Conservation (phyloP, 2,329 filamentous ascomycete genomes). For the Fusarium setosum region DNA sequence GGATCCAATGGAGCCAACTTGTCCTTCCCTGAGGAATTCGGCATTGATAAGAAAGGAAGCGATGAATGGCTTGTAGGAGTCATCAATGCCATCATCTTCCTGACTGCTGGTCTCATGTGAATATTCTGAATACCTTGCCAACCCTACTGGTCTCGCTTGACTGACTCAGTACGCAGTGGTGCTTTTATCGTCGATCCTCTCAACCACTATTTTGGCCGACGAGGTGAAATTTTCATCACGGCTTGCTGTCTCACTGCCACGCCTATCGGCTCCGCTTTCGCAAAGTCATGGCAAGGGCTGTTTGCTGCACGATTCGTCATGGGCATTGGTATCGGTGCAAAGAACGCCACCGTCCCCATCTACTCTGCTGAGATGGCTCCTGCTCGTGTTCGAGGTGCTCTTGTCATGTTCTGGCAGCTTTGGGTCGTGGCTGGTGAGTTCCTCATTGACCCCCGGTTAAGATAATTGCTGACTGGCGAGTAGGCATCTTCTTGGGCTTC, state of each 20-base stretch:
- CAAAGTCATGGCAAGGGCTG: constrained; percentile 73
- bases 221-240: constrained; percentile 73
- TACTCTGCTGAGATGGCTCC: constrained; percentile 80
- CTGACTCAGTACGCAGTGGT: constrained; percentile 24
- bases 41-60: constrained; percentile 50
- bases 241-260: constrained; percentile 54
- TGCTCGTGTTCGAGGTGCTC: constrained; percentile 72
- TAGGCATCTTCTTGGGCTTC: constrained; percentile 58
- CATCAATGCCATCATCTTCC: constrained; percentile 48
- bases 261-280: constrained; percentile 61
- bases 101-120: constrained; percentile 68
- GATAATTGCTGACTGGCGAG: neutral
- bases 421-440: constrained; percentile 40
- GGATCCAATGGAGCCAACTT: constrained; percentile 71
- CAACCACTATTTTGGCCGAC: constrained; percentile 73
- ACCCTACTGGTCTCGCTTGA: neutral
- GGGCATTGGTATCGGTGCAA: constrained; percentile 75
- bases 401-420: constrained; percentile 81
- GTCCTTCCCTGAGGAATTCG: constrained; percentile 62
- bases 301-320: constrained; percentile 74
- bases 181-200: constrained; percentile 60
- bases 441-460: neutral
- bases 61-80: constrained; percentile 56
- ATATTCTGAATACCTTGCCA: constrained; percentile 28
- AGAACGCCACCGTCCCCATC: constrained; percentile 73